Conservation (phyloP, 495 filamentous ascomycete genomes). For the Aspergillus bridgeri region DNA sequence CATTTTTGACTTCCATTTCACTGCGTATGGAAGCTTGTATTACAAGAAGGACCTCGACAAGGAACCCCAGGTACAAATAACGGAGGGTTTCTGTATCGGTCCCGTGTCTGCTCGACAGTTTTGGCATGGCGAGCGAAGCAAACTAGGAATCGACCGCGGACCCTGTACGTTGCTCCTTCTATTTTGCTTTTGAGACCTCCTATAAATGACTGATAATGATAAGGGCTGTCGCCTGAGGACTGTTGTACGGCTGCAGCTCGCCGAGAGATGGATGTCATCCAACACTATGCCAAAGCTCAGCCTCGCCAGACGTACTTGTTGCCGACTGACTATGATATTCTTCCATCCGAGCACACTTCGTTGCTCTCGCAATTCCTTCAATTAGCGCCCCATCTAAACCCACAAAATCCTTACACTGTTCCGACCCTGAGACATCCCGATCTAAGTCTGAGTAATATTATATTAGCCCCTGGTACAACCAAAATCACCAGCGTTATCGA, state of each 20-base stretch:
- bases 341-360: slow-evolving; percentile 26
- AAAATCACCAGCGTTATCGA: slow-evolving; percentile 36
- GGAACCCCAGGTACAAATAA: slow-evolving; percentile 23
- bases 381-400: slow-evolving; percentile 28
- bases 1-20: slow-evolving; percentile 32
- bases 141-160: slow-evolving; percentile 34
- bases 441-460: slow-evolving; percentile 30
- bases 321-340: slow-evolving; percentile 29
- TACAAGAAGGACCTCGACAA: slow-evolving; percentile 27
- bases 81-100: slow-evolving; percentile 33
- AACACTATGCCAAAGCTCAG: slow-evolving; percentile 28
- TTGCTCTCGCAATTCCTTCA: slow-evolving; percentile 30
- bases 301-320: slow-evolving; percentile 33
- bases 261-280: slow-evolving; percentile 28
- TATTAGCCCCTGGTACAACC: slow-evolving; percentile 29
- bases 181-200: no score
- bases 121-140: slow-evolving; percentile 36
- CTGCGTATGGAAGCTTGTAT: slow-evolving; percentile 40
- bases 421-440: slow-evolving; percentile 35
- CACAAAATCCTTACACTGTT: slow-evolving; percentile 14
- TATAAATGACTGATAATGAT: neutral
- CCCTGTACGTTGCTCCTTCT: slow-evolving; percentile 24
- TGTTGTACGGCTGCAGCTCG: slow-evolving; percentile 32
- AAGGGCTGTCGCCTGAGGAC: slow-evolving; percentile 29
- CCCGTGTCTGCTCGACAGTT: slow-evolving; percentile 32